Evolutionary conservation across 306 rosid species (phyloP).

Genomic region (Prunus salicina): DNA sequence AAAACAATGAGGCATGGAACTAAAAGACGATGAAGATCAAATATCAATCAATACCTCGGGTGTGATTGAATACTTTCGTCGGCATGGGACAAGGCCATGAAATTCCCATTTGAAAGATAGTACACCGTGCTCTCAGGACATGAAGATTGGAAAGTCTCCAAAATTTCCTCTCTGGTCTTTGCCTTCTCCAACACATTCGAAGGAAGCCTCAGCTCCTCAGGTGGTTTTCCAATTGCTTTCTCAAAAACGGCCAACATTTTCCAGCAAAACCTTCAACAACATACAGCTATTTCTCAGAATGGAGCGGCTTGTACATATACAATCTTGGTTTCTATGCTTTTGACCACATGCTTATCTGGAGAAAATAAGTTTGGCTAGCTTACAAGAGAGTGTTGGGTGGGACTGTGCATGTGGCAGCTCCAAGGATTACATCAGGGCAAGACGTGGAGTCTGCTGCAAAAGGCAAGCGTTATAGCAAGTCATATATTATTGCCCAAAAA

Average conservation of each 20-base stretch:
- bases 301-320: neutral
- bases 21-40: too few species aligned
- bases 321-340: neutral
- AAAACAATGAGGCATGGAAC: too few species aligned
- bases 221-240: constrained; percentile 50
- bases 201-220: constrained; percentile 50
- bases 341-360: constrained; percentile 2
- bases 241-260: constrained; percentile 54
- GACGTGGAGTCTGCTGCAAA: constrained; percentile 29
- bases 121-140: constrained; percentile 35
- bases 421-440: constrained; percentile 4
- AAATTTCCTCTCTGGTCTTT: constrained; percentile 37
- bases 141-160: constrained; percentile 24
- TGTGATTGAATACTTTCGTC: constrained; percentile 27
- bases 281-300: neutral
- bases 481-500: constrained; percentile 4
- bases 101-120: constrained; percentile 46
- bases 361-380: neutral
- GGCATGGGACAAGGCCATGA: constrained; percentile 44
- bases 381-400: constrained; percentile 15
- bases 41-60: constrained; percentile 40
- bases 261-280: neutral
- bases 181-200: constrained; percentile 23
- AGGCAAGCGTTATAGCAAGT: constrained; percentile 20
- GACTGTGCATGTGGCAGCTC: constrained; percentile 37